These are phyloP conservation scores for Lactifluus hygrophoroides DNA, from an alignment of 768 basidiomycete species.

Conservation along the genomic window DNA sequence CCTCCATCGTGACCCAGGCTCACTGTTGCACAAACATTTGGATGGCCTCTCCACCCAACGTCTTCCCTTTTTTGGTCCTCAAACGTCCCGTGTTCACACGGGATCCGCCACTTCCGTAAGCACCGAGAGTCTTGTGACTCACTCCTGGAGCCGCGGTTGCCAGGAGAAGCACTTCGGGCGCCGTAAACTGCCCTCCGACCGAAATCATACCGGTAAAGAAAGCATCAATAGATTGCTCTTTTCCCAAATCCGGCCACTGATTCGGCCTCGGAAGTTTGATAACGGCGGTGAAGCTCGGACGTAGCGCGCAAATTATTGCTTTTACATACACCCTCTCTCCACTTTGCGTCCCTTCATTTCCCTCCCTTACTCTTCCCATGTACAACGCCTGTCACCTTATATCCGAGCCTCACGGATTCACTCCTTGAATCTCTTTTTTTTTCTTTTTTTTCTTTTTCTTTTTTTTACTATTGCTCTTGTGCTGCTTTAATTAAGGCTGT, in stretches of 20 bases:
- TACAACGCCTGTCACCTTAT: background rate
- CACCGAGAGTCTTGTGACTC: constrained; percentile 3
- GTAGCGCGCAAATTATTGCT: background rate
- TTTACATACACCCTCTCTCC: background rate
- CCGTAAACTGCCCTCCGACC: background rate
- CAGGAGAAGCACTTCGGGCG: constrained; percentile 1
- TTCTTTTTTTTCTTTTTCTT: background rate
- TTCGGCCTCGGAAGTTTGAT: constrained; percentile 12
- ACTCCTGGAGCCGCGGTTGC: background rate
- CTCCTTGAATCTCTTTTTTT: background rate
- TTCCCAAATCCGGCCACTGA: constrained; percentile 1
- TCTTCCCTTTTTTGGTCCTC: background rate
- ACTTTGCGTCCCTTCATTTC: background rate
- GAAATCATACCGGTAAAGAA: background rate
- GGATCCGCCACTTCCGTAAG: background rate
- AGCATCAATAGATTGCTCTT: background rate
- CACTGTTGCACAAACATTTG: background rate
- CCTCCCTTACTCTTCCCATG: background rate
- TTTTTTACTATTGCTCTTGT: background rate
- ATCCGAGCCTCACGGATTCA: background rate
- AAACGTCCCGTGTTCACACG: background rate
- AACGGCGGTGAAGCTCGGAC: constrained; percentile 2
- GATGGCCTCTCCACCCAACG: background rate
- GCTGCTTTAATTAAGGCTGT: background rate
- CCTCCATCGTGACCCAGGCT: too few species aligned